Conservation (phyloP, 139 green algal genomes). For the Mesostigma viride region DNA sequence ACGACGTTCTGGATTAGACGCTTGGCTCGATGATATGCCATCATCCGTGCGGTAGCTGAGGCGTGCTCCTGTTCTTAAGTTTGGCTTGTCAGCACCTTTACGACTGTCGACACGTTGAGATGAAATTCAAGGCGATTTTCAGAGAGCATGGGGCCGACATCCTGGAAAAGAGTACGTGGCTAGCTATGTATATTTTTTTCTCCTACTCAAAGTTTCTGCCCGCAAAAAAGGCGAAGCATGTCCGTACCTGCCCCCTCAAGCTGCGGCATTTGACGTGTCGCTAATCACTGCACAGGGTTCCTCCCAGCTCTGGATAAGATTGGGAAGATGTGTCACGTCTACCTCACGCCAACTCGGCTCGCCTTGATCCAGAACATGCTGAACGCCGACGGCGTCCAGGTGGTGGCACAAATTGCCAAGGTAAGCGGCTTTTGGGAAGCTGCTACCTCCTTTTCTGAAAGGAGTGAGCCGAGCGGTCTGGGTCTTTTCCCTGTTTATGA, state of each 20-base stretch:
- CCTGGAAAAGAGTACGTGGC: background rate
- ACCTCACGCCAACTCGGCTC: slow-evolving; percentile 14
- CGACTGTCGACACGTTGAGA: too few relatives aligned
- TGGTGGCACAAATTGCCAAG: slow-evolving; percentile 27
- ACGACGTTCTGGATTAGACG: too few relatives aligned
- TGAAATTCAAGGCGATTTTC: slow-evolving; percentile 1
- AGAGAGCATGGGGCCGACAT: background rate
- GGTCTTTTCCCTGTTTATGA: background rate
- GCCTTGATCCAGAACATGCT: slow-evolving; percentile 29
- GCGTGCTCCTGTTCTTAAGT: too few relatives aligned
- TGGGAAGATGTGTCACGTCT: slow-evolving; percentile 25
- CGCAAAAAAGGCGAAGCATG: too few relatives aligned
- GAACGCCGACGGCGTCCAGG: slow-evolving; percentile 25
- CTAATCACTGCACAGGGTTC: slow-evolving; percentile 18
- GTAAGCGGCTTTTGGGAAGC: too few relatives aligned
- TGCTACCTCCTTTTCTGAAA: background rate
- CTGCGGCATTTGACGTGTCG: background rate
- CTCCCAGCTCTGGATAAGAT: slow-evolving; percentile 28
- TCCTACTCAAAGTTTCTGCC: too few relatives aligned
- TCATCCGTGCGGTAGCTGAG: too few relatives aligned
- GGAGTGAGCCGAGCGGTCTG: background rate
- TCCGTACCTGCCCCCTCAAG: too few relatives aligned
- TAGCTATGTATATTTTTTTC: background rate
- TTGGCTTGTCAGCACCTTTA: too few relatives aligned
- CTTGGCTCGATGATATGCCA: too few relatives aligned